These are phyloP conservation scores for Thalassiosira delicatula DNA, from an alignment of 352 stramenopile species.

Conservation along the genomic window DNA sequence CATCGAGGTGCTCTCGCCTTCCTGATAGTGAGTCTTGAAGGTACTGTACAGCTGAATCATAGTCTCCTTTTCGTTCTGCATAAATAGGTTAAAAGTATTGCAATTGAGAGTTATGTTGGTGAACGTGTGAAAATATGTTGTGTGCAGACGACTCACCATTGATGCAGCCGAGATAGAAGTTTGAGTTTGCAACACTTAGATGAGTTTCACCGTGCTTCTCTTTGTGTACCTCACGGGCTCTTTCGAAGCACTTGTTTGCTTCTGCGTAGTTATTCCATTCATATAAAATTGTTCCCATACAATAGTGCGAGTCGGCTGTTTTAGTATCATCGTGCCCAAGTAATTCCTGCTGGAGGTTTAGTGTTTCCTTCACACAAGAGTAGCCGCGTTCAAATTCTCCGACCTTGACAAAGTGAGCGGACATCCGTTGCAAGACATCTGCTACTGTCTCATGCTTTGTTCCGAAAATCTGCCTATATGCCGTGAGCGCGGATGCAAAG, in stretches of 20 bases:
- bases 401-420: slow-evolving; percentile 63
- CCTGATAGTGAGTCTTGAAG: slow-evolving; percentile 62
- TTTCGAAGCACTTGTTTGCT: slow-evolving; percentile 67
- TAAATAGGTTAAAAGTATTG: neutral
- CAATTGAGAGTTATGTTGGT: neutral
- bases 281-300: slow-evolving; percentile 68
- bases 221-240: slow-evolving; percentile 58
- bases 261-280: slow-evolving; percentile 64
- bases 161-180: slow-evolving; percentile 70
- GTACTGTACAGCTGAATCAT: slow-evolving; percentile 55
- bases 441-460: slow-evolving; percentile 59
- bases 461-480: slow-evolving; percentile 65
- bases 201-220: slow-evolving; percentile 49
- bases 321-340: slow-evolving; percentile 46
- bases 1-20: slow-evolving; percentile 50
- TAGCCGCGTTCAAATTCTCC: slow-evolving; percentile 67
- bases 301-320: slow-evolving; percentile 66
- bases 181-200: slow-evolving; percentile 63
- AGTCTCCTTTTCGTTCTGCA: slow-evolving; percentile 57
- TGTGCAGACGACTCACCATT: slow-evolving; percentile 59
- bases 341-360: slow-evolving; percentile 59
- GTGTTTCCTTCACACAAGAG: slow-evolving; percentile 65
- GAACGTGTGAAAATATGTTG: no score
- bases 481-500: slow-evolving; percentile 63
- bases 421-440: slow-evolving; percentile 62